These are phyloP conservation scores for Psophocarpus tetragonolobus DNA, from an alignment of 306 rosid species.

Conservation along the genomic window DNA sequence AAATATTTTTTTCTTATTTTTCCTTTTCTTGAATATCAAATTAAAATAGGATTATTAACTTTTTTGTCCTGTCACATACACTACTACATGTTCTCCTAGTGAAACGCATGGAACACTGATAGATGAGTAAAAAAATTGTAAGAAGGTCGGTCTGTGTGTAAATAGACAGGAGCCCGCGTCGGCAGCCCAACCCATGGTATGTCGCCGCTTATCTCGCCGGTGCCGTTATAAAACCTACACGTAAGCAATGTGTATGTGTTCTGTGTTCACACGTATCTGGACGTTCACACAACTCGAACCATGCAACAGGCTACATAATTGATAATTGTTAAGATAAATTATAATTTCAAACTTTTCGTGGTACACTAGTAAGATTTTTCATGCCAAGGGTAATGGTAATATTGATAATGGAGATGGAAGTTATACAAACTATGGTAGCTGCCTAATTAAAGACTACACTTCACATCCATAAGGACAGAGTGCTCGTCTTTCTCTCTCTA, in stretches of 20 bases:
- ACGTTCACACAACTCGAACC: conserved; percentile 23
- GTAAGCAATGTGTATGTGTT: conserved; percentile 30
- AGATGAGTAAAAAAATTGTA: conserved; percentile 6
- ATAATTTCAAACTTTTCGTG: not conserved
- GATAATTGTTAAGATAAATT: not conserved
- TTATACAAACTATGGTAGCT: conserved; percentile 27
- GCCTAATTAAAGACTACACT: conserved; percentile 41
- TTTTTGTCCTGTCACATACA: conserved; percentile 18
- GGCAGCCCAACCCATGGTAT: conserved; percentile 40
- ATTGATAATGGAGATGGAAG: conserved; percentile 21
- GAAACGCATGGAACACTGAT: conserved; percentile 33
- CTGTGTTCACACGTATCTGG: conserved; percentile 35
- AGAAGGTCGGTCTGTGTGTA: conserved; percentile 43
- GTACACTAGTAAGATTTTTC: conserved; percentile 18
- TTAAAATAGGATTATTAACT: not conserved
- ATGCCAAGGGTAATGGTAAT: conserved; percentile 3
- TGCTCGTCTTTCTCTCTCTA: conserved; percentile 38
- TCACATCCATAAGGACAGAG: conserved; percentile 60
- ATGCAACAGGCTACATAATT: not conserved
- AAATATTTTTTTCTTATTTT: not conserved
- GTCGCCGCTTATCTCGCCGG: conserved; percentile 52
- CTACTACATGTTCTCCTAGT: conserved; percentile 32
- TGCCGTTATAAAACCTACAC: conserved; percentile 22
- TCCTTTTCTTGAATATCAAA: not conserved
- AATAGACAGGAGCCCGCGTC: conserved; percentile 41